Percentiles rank a stretch among this genome's conserved stretches.
phyloP scores from a whole-genome alignment of 1,284 basidiomycete species.

The Phellinidium pouzarii region DNA sequence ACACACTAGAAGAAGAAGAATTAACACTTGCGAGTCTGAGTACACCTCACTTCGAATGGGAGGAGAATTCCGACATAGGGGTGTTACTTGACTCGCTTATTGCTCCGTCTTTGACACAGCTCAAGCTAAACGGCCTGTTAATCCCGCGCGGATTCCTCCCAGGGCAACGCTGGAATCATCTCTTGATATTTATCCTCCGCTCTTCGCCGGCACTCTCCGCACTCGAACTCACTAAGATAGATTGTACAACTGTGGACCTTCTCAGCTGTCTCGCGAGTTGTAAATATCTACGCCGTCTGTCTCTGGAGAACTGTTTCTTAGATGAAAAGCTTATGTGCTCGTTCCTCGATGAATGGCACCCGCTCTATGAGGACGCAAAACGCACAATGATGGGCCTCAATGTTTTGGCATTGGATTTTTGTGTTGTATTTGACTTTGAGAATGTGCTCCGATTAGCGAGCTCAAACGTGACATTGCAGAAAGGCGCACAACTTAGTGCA shows the following conservation, averaged over 20 bases:
- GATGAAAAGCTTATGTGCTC: not conserved
- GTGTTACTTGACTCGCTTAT: slow-evolving; percentile 3
- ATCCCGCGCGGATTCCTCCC: not conserved
- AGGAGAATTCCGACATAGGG: not conserved
- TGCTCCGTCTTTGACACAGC: not conserved
- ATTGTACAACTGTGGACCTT: not conserved
- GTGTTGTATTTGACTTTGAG: not conserved
- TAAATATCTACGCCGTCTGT: not conserved
- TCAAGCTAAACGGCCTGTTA: slow-evolving; percentile 2
- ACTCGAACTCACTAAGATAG: slow-evolving; percentile 2
- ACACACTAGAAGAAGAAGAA: not conserved
- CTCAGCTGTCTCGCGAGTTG: not conserved
- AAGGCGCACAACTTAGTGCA: not conserved
- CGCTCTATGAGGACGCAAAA: not conserved
- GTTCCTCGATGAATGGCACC: not conserved
- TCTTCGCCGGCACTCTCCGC: not conserved
- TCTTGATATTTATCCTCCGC: not conserved
- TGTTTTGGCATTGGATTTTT: not conserved
- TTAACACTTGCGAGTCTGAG: not conserved
- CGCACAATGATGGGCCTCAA: slow-evolving; percentile 4
- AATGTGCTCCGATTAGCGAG: not conserved
- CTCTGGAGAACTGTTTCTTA: not conserved
- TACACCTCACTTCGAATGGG: slow-evolving; percentile 7
- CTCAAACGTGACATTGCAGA: not conserved
- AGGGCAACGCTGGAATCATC: not conserved